Evolutionary conservation across 495 filamentous ascomycete species (phyloP).

Genomic region (Cairneyella variabilis): DNA sequence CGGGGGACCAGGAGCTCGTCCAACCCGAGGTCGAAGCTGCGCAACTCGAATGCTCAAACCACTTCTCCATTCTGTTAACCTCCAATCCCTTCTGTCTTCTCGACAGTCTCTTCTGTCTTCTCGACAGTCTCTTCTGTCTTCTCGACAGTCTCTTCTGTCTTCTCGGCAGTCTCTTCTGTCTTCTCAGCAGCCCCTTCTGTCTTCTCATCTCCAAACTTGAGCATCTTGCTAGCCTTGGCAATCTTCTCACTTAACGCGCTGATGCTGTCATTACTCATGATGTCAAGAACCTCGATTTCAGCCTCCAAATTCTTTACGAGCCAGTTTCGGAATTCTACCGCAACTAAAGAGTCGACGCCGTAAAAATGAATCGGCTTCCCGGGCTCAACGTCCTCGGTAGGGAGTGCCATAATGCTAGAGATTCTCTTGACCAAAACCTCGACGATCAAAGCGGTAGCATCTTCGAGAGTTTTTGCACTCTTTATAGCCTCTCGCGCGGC

Average conservation of each 20-base stretch:
- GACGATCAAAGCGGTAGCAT: constrained; percentile 6
- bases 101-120: too few relatives aligned
- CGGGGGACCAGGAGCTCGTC: too few relatives aligned
- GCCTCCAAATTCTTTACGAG: constrained; percentile 26
- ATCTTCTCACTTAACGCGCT: not conserved
- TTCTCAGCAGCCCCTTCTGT: not conserved
- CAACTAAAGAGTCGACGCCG: constrained; percentile 37
- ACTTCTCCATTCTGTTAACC: too few relatives aligned
- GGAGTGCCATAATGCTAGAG: constrained; percentile 28
- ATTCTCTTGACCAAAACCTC: constrained; percentile 30
- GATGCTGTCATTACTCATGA: constrained; percentile 7
- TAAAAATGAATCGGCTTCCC: constrained; percentile 1
- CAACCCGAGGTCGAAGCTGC: too few relatives aligned
- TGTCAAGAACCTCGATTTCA: constrained; percentile 26
- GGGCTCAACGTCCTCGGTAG: constrained; percentile 33
- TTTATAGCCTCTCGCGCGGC: constrained; percentile 11
- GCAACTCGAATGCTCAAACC: too few relatives aligned
- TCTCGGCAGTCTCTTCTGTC: not conserved
- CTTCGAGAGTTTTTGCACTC: constrained; percentile 1
- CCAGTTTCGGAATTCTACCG: constrained; percentile 33
- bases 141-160: not conserved
- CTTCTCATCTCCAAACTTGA: not conserved
- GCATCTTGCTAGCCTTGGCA: not conserved
- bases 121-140: too few relatives aligned
- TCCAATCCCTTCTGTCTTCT: too few relatives aligned